Evolutionary conservation across 1,284 basidiomycete species (phyloP), one percentile per base, ranked within the genome.

Genomic region (Trametes sp.): DNA sequence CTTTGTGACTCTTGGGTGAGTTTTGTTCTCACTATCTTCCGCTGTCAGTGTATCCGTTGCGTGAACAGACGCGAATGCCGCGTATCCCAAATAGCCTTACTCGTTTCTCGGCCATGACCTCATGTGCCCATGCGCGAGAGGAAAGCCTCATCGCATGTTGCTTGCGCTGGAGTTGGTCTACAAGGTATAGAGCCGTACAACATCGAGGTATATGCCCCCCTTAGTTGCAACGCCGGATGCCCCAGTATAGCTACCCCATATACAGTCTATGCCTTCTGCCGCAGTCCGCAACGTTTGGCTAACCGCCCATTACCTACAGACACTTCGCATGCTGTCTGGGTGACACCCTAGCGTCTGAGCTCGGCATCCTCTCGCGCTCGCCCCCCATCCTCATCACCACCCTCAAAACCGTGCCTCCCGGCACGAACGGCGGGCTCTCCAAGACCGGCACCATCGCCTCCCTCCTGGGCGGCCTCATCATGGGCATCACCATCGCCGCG

Each of bases 361-460:
- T 97, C 24, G 95, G 95, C 31, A 96, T 95, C 71, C 83, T 95
- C 51, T 90, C 93, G 21, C 75, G 74, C 19, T 81, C 84, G 4
- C 81, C 81, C 5, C 95, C 95, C 0, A 75, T 87, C 44, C 84
- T 96, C 31, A 85, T 95, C 69, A 94, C 94, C 1, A 94, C 90
- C 1, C 75, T 90, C 50, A 81, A 81, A 60, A 68, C 77, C 0
- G 94, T 96, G 0, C 95, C 95, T 0, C 89, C 91, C 0, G 96
- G 96, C 0, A 98, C 96, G 1, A 98, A 98, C 73, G 96, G 96
- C 10, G 96, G 85, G 0, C 84, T 98, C 65, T 93, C 93, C 1
- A 58, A 82, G 0, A 83, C 86, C 48, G 96, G 96, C 9, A 93
- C 93, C 0, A 63, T 86, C 1, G 89, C 90, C 10, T 94, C 93